Percentiles rank a stretch among this genome's conserved stretches.
phyloP scores from a whole-genome alignment of 371 early-diverging fungal species.

The Haplosporangium sp. region DNA sequence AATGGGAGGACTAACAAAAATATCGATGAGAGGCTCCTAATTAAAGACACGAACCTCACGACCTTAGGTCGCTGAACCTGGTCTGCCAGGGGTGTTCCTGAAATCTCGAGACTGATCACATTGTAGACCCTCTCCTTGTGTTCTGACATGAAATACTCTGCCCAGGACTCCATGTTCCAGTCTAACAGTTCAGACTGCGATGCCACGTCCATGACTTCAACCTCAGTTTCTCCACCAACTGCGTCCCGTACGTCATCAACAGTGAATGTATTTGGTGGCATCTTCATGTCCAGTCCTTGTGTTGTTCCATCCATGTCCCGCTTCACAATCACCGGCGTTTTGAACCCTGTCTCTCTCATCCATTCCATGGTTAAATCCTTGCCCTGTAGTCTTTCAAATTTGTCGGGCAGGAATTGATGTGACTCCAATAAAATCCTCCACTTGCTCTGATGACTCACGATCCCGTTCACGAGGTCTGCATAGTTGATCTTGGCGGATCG shows the following conservation, averaged over 20 bases:
- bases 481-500: conserved; percentile 71
- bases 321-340: conserved; percentile 71
- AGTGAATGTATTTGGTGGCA: conserved; percentile 74
- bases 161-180: conserved; percentile 87
- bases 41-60: conserved; percentile 65
- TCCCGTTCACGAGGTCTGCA: conserved; percentile 78
- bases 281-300: conserved; percentile 83
- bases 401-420: conserved; percentile 66
- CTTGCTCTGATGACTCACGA: conserved; percentile 72
- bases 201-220: conserved; percentile 74
- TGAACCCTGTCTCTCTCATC: conserved; percentile 65
- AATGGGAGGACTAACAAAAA: not conserved
- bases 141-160: conserved; percentile 75
- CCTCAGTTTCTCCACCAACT: conserved; percentile 63
- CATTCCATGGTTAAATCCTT: conserved; percentile 65
- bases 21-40: not conserved
- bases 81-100: conserved; percentile 74
- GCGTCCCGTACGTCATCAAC: conserved; percentile 76
- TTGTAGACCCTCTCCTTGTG: conserved; percentile 80
- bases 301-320: conserved; percentile 17
- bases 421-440: conserved; percentile 70
- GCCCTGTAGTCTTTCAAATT: conserved; percentile 68
- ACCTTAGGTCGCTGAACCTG: conserved; percentile 78
- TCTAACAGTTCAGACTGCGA: conserved; percentile 81
- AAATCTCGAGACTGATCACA: conserved; percentile 90